Base-by-base conservation (phyloP, 2,329 filamentous ascomycete species). In the Penicillium occitanis region DNA sequence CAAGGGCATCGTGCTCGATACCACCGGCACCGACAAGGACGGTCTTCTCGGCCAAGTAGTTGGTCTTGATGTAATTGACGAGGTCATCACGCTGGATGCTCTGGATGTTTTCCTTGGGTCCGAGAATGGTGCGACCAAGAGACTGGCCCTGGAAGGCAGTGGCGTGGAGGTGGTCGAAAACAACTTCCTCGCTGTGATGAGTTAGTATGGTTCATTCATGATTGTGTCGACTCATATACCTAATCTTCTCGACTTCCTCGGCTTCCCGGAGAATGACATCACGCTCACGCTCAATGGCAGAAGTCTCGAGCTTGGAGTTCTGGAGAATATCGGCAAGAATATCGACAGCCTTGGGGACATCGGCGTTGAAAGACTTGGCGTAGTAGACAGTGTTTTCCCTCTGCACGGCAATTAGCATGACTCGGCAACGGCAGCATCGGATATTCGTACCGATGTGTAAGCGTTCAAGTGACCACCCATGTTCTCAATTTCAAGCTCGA, bases 371-470 rank as follows among this genome's bases (percentile, higher is more conserved):
- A 71, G 94, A 90, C 86, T 98, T 97, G 83, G 95, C 95, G 82
- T 98, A 99, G 88, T 99, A 99, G 78, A 99, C 95, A 75, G 95
- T 99, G 88, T 97, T 98, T 83, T 99, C 95, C 81, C 95, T 92
- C 93, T 92, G 75, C 70, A 69, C 69, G 66, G 35, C 61, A 25
- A 68, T 77, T 73, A 78, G 73, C 69, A 65, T 61, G 14, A 40
- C 66, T 70, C 55, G 66, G 69, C 59, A 58, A 60, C 50, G 67
- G 53, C 17, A 46, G 57, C 63, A 70, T 70, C 71, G 72, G 70
- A 70, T 65, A 66, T 65, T 74, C 90, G 77, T 89, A 97, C 93
- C 85, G 94, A 98, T 76, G 95, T 99, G 86, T 99, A 99, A 80
- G 95, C 95, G 83, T 99, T 99, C 75, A 99, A 87, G 85, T 99